Conservation (phyloP, 2,329 filamentous ascomycete genomes). For the Epichloe baconii region DNA sequence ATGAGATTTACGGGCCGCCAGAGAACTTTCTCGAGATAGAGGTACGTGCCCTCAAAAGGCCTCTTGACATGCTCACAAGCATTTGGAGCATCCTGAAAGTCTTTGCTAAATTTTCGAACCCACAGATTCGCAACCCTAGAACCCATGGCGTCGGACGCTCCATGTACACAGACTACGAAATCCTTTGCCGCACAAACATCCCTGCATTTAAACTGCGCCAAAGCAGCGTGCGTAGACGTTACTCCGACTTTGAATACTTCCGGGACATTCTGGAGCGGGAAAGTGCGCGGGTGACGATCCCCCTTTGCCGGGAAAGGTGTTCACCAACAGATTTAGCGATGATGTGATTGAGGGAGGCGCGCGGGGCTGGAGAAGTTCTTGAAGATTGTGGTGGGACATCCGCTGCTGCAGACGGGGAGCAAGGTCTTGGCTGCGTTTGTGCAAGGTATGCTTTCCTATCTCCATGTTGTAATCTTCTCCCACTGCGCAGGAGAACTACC, state of each 20-base stretch:
- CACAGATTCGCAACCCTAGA: conserved; percentile 79
- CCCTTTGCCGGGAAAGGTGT: conserved; percentile 90
- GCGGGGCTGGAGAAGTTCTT: conserved; percentile 90
- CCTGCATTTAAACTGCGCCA: conserved; percentile 94
- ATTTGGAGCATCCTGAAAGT: not conserved
- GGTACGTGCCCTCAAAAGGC: conserved; percentile 33
- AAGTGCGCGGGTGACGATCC: conserved; percentile 86
- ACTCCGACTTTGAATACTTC: conserved; percentile 98
- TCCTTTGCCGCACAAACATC: conserved; percentile 95
- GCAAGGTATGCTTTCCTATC: conserved; percentile 49
- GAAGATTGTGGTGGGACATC: conserved; percentile 95
- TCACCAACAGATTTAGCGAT: conserved; percentile 95
- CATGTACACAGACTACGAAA: conserved; percentile 99
- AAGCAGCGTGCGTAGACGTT: conserved; percentile 78
- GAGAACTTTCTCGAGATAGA: conserved; percentile 99
- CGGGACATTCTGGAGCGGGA: conserved; percentile 96
- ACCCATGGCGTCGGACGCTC: conserved; percentile 86
- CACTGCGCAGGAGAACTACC: too few relatives aligned
- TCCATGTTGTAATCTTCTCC: not conserved
- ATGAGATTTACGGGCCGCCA: conserved; percentile 96
- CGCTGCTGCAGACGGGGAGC: conserved; percentile 89
- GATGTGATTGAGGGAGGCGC: conserved; percentile 88
- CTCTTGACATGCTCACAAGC: not conserved
- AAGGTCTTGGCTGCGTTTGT: conserved; percentile 95
- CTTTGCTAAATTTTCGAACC: not conserved